Base-by-base conservation (phyloP, 163 green algal genomes). In the Scenedesmus sp. region DNA sequence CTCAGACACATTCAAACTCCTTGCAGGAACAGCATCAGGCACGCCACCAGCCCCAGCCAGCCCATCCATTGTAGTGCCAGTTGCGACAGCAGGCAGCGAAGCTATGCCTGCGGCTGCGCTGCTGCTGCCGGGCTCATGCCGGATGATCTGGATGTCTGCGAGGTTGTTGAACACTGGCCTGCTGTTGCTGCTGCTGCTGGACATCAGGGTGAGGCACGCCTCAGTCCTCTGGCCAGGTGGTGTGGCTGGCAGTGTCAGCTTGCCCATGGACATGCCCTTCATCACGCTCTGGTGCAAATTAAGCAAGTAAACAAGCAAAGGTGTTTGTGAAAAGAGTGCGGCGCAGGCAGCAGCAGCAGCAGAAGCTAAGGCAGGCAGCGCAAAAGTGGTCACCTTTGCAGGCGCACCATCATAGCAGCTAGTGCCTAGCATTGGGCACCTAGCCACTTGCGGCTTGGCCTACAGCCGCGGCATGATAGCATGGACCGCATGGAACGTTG, bases 131-230 rank as follows among this genome's bases (percentile, higher is more conserved):
- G 55, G 56, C 52, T 15, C 18, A 4, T 26, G 54, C 83, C 59
- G 20, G n/a, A 54, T 90, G 13, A 90, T 18, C 5, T 66, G 66
- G 16, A 90, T 90, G 67, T 90, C 46, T 18, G 46, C 86, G 7
- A 90, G 66, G 62, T 55, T 83, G 16, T 59, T 6, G 54, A 90
- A 90, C 15, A 90, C 70, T 0, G 86, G 18, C 9, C 2, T 46
- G 46, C 62, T 23, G 26, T 79, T 26, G 26, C 23, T 79, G n/a
- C 15, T 18, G 23, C 16, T 56, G 52, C 73, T 55, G 67, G 18
- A 52, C 4, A 84, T 16, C 76, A 84, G 62, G 9, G 3, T 10
- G 34, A 90, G 56, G 70, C 86, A 84, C 5, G 86, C 66, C 5
- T 84, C 86, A 23, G 55, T 52, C 57, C 62, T 88, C 56, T 88